Conservation (phyloP, 768 basidiomycete species). For the Russula olivacea region DNA sequence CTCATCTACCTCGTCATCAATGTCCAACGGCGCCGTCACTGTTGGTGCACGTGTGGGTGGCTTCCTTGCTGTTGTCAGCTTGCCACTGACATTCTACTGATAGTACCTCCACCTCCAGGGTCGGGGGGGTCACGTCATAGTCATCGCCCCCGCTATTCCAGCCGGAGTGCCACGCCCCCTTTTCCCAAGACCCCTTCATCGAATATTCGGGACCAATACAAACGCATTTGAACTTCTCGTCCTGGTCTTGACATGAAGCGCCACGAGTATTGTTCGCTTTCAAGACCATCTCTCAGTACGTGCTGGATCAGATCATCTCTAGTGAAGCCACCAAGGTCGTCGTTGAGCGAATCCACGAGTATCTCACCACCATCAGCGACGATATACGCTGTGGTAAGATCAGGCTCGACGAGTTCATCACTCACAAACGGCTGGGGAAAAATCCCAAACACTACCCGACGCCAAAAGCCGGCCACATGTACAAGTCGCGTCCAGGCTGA, state of each 20-base stretch:
- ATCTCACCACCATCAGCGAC: slow-evolving; percentile 69
- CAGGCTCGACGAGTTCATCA: slow-evolving; percentile 89
- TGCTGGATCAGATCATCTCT: slow-evolving; percentile 84
- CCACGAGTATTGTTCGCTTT: slow-evolving; percentile 87
- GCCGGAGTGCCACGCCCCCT: too few species aligned
- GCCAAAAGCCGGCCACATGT: slow-evolving; percentile 94
- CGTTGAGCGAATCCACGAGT: slow-evolving; percentile 89
- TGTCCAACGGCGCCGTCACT: too few species aligned
- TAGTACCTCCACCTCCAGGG: too few species aligned
- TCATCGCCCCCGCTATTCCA: too few species aligned
- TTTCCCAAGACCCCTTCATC: too few species aligned
- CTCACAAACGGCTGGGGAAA: slow-evolving; percentile 96
- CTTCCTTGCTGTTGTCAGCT: too few species aligned
- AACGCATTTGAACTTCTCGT: too few species aligned
- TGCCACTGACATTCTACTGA: too few species aligned
- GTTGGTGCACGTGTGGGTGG: too few species aligned
- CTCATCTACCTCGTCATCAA: too few species aligned
- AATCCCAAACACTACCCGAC: slow-evolving; percentile 97
- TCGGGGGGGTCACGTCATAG: too few species aligned
- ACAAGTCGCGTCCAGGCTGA: slow-evolving; percentile 89
- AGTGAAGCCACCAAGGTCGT: slow-evolving; percentile 87
- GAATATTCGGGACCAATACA: too few species aligned
- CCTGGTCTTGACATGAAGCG: slow-evolving; percentile 96
- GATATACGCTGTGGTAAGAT: slow-evolving; percentile 72
- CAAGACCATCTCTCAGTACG: slow-evolving; percentile 90